phyloP scores from a whole-genome alignment of 768 basidiomycete species.

The Trametes cinnabarina region DNA sequence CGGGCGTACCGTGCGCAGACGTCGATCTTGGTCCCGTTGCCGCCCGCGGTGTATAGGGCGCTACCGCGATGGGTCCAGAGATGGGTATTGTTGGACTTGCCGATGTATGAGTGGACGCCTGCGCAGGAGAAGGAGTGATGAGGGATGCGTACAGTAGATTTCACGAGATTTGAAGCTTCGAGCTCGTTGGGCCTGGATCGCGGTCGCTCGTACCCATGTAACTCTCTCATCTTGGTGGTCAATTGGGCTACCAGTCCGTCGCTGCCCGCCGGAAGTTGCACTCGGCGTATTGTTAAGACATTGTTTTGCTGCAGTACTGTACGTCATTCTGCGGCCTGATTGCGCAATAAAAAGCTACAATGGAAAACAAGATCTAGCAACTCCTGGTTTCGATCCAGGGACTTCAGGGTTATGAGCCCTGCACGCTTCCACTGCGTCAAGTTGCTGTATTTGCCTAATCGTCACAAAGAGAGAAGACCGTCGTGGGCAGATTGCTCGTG shows the following conservation, averaged over 20 bases:
- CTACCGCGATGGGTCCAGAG: conserved; percentile 53
- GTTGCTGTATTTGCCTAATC: background rate
- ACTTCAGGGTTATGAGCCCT: conserved; percentile 19
- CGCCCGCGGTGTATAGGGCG: conserved; percentile 50
- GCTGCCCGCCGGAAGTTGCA: too few relatives aligned
- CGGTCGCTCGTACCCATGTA: too few relatives aligned
- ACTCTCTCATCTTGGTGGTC: too few relatives aligned
- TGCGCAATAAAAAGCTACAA: background rate
- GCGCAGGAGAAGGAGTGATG: conserved; percentile 35
- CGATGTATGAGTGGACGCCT: conserved; percentile 59
- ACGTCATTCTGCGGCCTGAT: too few relatives aligned
- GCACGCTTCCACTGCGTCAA: conserved; percentile 18
- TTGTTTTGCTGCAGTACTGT: too few relatives aligned
- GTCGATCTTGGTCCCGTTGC: conserved; percentile 61
- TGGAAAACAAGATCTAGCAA: conserved; percentile 4
- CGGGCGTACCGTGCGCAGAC: conserved; percentile 54
- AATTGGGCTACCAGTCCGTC: too few relatives aligned
- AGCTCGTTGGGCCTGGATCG: too few relatives aligned
- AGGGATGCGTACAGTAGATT: too few relatives aligned
- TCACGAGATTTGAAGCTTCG: too few relatives aligned
- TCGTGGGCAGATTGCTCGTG: background rate
- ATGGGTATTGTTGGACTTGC: conserved; percentile 58
- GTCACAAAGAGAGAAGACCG: background rate
- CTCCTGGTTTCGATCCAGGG: conserved; percentile 22
- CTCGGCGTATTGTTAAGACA: too few relatives aligned